A percentile compares a stretch with the other conserved stretches of the same genome.
These are phyloP conservation scores for Xylaria telfairii DNA, from an alignment of 495 filamentous ascomycete genomes.

Conservation along the genomic window DNA sequence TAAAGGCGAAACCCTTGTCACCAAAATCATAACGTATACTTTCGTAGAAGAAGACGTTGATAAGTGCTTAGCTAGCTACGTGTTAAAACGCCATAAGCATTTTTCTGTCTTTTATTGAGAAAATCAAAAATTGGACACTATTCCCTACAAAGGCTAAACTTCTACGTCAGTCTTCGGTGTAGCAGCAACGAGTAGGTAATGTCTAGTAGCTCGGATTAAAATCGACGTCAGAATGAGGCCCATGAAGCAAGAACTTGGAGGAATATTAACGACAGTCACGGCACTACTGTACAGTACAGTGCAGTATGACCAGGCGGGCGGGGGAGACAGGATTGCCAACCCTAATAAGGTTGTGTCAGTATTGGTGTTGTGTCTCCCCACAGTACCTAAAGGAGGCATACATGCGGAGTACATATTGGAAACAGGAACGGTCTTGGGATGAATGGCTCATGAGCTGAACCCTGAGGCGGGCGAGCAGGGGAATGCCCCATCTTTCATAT, in stretches of 20 bases:
- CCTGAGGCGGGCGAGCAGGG: neutral
- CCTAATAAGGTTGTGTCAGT: too few species aligned
- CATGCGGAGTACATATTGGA: neutral
- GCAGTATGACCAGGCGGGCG: too few species aligned
- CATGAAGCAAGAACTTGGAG: neutral
- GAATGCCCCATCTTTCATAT: neutral
- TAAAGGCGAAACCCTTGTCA: too few species aligned
- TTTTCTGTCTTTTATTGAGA: neutral
- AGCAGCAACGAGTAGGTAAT: neutral
- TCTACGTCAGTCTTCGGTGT: neutral
- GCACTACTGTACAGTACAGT: too few species aligned
- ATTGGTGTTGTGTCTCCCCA: too few species aligned
- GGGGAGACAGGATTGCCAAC: too few species aligned
- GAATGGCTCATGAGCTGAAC: slow-evolving; percentile 12
- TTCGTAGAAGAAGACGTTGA: neutral
- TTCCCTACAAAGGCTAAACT: neutral
- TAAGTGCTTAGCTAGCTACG: neutral
- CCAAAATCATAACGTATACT: too few species aligned
- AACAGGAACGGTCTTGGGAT: neutral
- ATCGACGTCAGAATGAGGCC: neutral
- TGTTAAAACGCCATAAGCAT: neutral
- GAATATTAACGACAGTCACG: neutral
- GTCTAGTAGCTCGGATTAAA: neutral
- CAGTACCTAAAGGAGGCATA: too few species aligned
- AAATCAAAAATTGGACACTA: neutral